phyloP scores from a whole-genome alignment of 352 stramenopile species.

The Peronospora tabacina region DNA sequence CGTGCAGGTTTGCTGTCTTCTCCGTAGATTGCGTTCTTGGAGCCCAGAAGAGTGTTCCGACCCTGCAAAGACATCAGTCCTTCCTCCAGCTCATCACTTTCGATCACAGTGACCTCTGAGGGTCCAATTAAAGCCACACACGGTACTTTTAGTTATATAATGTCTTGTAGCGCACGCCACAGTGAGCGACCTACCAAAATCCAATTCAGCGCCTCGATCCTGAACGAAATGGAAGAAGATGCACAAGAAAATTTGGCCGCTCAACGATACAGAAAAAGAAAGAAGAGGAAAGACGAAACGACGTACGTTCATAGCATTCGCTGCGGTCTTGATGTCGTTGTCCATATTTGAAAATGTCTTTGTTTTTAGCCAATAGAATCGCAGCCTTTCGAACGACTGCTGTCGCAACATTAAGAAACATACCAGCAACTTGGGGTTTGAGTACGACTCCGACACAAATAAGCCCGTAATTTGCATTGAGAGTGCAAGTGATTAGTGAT shows the following conservation, averaged over 20 bases:
- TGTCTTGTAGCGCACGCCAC: background rate
- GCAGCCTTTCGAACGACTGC: background rate
- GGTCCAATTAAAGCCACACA: background rate
- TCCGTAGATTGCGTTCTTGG: conserved; percentile 32
- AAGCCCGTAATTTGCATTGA: conserved; percentile 26
- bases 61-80: conserved; percentile 71
- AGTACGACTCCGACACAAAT: too few relatives aligned
- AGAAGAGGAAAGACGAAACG: background rate
- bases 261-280: background rate
- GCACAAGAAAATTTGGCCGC: background rate
- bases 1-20: conserved; percentile 32
- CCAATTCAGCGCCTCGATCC: conserved; percentile 57
- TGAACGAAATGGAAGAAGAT: conserved; percentile 20
- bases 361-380: conserved; percentile 26
- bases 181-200: conserved; percentile 50
- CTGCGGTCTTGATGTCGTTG: conserved; percentile 44
- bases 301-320: conserved; percentile 48
- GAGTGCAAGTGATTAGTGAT: conserved; percentile 29
- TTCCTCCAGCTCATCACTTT: conserved; percentile 63
- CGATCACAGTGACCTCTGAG: conserved; percentile 69
- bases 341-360: conserved; percentile 24
- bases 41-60: conserved; percentile 52
- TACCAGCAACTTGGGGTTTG: too few relatives aligned
- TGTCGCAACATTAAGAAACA: conserved; percentile 8
- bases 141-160: background rate